Conservation (phyloP, 2,329 filamentous ascomycete species). For the Colletotrichum filicis region DNA sequence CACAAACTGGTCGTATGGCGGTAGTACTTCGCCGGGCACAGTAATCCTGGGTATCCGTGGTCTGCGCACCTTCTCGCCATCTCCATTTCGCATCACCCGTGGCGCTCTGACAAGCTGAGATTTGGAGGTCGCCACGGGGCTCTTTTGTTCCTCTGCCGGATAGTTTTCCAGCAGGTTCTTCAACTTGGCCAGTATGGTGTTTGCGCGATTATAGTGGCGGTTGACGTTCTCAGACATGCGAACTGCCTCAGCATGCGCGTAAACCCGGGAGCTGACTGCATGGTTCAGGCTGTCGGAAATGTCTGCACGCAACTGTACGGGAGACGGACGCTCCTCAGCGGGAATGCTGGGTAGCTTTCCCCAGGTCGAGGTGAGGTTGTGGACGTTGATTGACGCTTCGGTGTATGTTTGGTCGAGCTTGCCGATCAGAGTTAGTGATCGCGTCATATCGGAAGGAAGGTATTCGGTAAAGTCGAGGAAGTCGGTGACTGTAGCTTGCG, state of each 20-base stretch:
- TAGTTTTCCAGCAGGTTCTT: conserved; percentile 70
- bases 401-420: conserved; percentile 70
- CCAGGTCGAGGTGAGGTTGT: conserved; percentile 68
- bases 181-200: conserved; percentile 68
- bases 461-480: conserved; percentile 79
- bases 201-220: conserved; percentile 70
- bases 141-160: conserved; percentile 63
- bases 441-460: conserved; percentile 73
- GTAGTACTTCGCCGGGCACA: conserved; percentile 73
- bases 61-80: conserved; percentile 57
- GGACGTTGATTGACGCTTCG: conserved; percentile 64
- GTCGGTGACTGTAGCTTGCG: conserved; percentile 75
- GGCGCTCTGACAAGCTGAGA: conserved; percentile 62
- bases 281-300: conserved; percentile 69
- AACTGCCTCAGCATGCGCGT: conserved; percentile 69
- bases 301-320: conserved; percentile 65
- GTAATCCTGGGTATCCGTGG: conserved; percentile 68
- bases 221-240: conserved; percentile 73
- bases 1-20: conserved; percentile 74
- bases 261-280: conserved; percentile 66
- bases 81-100: conserved; percentile 59
- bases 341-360: conserved; percentile 63
- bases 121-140: conserved; percentile 59
- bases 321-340: conserved; percentile 57
- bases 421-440: conserved; percentile 73